These are phyloP conservation scores for Hirschioporus abietinus DNA, from an alignment of 768 basidiomycete genomes.

Conservation along the genomic window DNA sequence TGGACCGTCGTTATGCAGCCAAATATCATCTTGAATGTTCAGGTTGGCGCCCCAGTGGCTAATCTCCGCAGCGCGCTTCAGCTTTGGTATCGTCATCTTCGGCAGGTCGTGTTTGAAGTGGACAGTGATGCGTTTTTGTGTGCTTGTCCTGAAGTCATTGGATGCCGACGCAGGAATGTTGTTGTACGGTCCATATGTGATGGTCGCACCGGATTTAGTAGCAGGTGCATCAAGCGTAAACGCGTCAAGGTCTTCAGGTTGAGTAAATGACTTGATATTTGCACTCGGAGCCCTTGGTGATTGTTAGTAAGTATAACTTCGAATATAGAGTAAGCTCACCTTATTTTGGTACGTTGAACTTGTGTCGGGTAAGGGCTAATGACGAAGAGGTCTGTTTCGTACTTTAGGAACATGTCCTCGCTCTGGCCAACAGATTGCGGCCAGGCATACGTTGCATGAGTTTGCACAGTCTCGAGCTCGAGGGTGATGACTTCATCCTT, in stretches of 20 bases:
- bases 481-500: slow-evolving; percentile 64
- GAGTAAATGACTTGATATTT: slow-evolving; percentile 65
- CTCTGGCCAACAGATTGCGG: slow-evolving; percentile 68
- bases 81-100: slow-evolving; percentile 65
- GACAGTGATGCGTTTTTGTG: slow-evolving; percentile 63
- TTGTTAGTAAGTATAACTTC: background rate
- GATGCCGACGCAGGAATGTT: slow-evolving; percentile 62
- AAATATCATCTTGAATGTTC: slow-evolving; percentile 86
- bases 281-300: slow-evolving; percentile 59
- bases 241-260: slow-evolving; percentile 52
- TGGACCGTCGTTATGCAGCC: slow-evolving; percentile 87
- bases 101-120: slow-evolving; percentile 86
- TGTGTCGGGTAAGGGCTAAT: slow-evolving; percentile 78
- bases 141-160: slow-evolving; percentile 45
- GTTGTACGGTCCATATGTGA: slow-evolving; percentile 88
- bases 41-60: slow-evolving; percentile 97
- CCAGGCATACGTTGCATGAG: slow-evolving; percentile 73
- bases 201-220: slow-evolving; percentile 69
- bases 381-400: slow-evolving; percentile 70
- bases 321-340: slow-evolving; percentile 36
- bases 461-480: slow-evolving; percentile 72
- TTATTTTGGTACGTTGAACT: slow-evolving; percentile 83
- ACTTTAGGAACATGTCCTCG: slow-evolving; percentile 77
- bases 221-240: slow-evolving; percentile 58
- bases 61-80: slow-evolving; percentile 79